Evolutionary conservation across 305 asterid species (phyloP).

Genomic region (Rubia peregrina): DNA sequence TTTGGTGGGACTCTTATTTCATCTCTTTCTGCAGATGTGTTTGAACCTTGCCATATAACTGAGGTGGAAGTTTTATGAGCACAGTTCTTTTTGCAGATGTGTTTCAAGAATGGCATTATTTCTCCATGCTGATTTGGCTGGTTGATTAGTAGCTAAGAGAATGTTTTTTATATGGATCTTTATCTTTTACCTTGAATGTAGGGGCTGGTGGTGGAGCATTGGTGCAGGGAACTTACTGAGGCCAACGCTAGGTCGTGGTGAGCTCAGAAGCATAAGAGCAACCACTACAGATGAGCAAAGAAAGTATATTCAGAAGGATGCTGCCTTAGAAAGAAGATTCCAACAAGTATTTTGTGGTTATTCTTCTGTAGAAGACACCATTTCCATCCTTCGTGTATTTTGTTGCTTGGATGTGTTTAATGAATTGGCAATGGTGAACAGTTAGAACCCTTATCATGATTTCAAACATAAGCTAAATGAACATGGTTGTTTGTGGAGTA

Average conservation of each 20-base stretch:
- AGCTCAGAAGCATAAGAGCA: constrained; percentile 93
- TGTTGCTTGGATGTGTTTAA: background rate
- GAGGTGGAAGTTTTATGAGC: no score
- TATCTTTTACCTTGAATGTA: constrained; percentile 18
- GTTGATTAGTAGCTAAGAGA: background rate
- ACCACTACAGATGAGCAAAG: constrained; percentile 92
- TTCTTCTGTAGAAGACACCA: constrained; percentile 87
- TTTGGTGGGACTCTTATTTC: constrained; percentile 20
- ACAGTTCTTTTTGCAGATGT: no score
- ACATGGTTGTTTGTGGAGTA: background rate
- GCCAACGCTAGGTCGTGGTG: constrained; percentile 99
- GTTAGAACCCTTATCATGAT: background rate
- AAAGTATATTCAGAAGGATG: constrained; percentile 92
- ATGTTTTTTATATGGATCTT: background rate
- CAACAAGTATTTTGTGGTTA: constrained; percentile 95
- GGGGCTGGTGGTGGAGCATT: constrained; percentile 92
- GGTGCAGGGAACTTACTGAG: constrained; percentile 95
- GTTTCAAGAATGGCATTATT: background rate
- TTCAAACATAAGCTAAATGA: background rate
- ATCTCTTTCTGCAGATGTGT: constrained; percentile 25
- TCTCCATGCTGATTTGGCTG: background rate
- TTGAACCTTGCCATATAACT: background rate
- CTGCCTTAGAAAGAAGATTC: constrained; percentile 85
- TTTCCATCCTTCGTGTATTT: constrained; percentile 87
- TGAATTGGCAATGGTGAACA: background rate